Percentiles rank a stretch among this genome's conserved stretches.
Conservation (phyloP, 257 asterid genomes). For the Forsythia suspensa region DNA sequence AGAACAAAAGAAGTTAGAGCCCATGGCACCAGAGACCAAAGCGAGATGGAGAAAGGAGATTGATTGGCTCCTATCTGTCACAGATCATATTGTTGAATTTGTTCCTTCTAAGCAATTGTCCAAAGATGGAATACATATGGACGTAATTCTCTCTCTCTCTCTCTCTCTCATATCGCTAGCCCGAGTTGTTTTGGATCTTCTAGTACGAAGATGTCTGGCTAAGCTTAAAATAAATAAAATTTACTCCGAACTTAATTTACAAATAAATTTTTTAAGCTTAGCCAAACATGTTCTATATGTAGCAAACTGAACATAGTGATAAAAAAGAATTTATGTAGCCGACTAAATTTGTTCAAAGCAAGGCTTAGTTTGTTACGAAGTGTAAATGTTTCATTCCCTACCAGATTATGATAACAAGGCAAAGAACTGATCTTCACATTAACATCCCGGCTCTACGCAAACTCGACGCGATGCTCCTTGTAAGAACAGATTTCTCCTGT, state of each 20-base stretch:
- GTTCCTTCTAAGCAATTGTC: conserved; percentile 45
- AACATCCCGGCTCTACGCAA: conserved; percentile 57
- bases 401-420: conserved; percentile 53
- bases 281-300: too few species aligned
- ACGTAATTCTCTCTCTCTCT: conserved; percentile 31
- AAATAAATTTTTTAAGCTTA: too few species aligned
- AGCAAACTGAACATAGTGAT: too few species aligned
- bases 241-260: too few species aligned
- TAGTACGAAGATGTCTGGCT: too few species aligned
- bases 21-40: conserved; percentile 52
- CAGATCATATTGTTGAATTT: conserved; percentile 61
- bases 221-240: too few species aligned
- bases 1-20: conserved; percentile 55
- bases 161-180: too few species aligned
- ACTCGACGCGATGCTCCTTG: conserved; percentile 53
- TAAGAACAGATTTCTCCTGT: conserved; percentile 25
- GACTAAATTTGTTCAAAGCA: too few species aligned
- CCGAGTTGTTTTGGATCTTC: too few species aligned
- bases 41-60: conserved; percentile 60
- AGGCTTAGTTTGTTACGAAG: too few species aligned
- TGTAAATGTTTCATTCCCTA: background rate
- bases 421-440: conserved; percentile 47
- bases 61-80: conserved; percentile 61
- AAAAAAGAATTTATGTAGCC: too few species aligned
- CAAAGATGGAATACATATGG: conserved; percentile 51